Evolutionary conservation across 2,329 filamentous ascomycete species (phyloP).

Genomic region (Leptographium galeiforme): DNA sequence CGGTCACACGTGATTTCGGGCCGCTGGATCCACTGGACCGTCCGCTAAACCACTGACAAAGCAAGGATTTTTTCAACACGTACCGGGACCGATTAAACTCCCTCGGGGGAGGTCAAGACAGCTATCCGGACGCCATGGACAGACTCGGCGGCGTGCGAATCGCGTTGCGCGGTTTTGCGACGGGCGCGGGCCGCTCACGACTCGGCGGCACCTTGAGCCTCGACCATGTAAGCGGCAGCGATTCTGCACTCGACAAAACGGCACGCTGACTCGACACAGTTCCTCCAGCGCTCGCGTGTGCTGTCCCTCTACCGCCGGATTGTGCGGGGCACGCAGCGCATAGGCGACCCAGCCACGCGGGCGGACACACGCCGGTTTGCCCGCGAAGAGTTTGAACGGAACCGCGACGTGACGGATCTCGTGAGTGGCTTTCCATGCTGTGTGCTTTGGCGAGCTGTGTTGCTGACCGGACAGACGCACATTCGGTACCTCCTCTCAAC

Average conservation of each 20-base stretch:
- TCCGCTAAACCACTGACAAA: no score
- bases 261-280: conserved; percentile 24
- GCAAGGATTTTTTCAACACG: no score
- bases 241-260: not conserved
- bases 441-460: not conserved
- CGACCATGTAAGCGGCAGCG: conserved; percentile 36
- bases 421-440: conserved; percentile 23
- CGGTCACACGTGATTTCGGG: not conserved
- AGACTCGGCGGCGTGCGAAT: not conserved
- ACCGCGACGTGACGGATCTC: conserved; percentile 40
- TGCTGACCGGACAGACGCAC: conserved; percentile 29
- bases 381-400: conserved; percentile 47
- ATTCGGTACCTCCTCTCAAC: conserved; percentile 51
- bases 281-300: conserved; percentile 42
- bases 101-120: not conserved
- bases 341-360: conserved; percentile 35
- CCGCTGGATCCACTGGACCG: not conserved
- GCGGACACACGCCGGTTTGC: conserved; percentile 44
- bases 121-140: not conserved
- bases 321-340: conserved; percentile 38
- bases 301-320: conserved; percentile 46
- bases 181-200: conserved; percentile 18
- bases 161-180: conserved; percentile 19
- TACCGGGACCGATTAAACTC: not conserved
- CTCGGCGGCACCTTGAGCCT: conserved; percentile 34